Base-by-base conservation (phyloP, 139 green algal species). In the Chlorella sp. region DNA sequence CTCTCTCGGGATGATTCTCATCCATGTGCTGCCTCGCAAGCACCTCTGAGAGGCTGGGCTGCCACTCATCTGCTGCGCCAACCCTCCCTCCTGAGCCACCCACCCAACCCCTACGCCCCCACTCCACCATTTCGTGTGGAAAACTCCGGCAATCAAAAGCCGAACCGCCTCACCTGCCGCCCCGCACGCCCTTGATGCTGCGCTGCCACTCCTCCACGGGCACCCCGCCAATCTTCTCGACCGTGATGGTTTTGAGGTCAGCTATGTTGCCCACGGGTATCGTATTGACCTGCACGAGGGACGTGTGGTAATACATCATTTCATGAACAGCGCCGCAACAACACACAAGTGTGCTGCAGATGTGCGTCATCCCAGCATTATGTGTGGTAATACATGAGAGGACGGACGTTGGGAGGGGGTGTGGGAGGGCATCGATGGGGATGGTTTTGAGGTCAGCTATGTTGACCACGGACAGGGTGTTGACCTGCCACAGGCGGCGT, bases 231-330 rank as follows among this genome's bases (percentile, higher is more conserved):
- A 95, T 64, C 64, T 92, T 84, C 28, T 75, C 37, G 28, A 86
- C 86, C 21, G 85, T 66, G 12, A 95, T 32, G 1, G 91, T 89
- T 3, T 32, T 7, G 75, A 95, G 77, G 76, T 95, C 92, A 0
- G 16, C 37, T 7, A 95, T 82, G 84, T 93, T 92, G 76, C 92
- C 92, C n/a, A 95, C 87, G 12, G 60, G 66, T n/a, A 91, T 77
- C 30, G 37, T 53, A 28, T 92, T 66, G n/a, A 85, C 84, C 84
- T 88, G 84, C 22, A 73, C 5, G 48, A 28, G 28, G 16, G 42
- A 66, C 48, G 36, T 53, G 36, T 1, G 71, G 15, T 78, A 77
- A 36, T n/a, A n/a, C n/a, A n/a, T n/a, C n/a, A n/a, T n/a, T n/a
- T n/a, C n/a, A n/a, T n/a, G n/a, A n/a, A n/a, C n/a, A n/a, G 66